A percentile compares a stretch with the other conserved stretches of the same genome.
Evolutionary conservation across 352 stramenopile genomes (phyloP).

Genomic region (Globisporangium lucens): DNA sequence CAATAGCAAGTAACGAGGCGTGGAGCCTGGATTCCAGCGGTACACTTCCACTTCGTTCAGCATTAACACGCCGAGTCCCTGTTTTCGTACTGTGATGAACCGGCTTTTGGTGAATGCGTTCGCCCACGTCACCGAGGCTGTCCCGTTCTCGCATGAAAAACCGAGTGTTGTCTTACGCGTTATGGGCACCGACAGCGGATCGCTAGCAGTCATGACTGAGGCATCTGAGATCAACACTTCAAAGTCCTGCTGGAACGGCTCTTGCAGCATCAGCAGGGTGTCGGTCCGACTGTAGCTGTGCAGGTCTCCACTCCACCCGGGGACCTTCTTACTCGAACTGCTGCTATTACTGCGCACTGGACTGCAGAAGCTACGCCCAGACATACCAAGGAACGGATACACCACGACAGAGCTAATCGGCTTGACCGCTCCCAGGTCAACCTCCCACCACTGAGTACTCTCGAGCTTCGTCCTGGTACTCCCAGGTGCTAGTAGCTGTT

Average conservation of each 20-base stretch:
- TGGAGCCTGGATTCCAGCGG: conserved; percentile 54
- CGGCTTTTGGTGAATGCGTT: conserved; percentile 38
- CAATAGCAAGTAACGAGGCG: conserved; percentile 43
- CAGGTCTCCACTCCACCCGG: conserved; percentile 39
- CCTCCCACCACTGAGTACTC: conserved; percentile 64
- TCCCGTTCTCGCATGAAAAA: conserved; percentile 50
- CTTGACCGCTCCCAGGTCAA: conserved; percentile 48
- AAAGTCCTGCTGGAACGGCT: conserved; percentile 56
- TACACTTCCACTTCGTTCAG: conserved; percentile 66
- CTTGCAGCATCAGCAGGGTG: conserved; percentile 32
- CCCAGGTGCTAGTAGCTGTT: conserved; percentile 22
- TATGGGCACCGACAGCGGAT: conserved; percentile 14
- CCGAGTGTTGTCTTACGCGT: conserved; percentile 26
- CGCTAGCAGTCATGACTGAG: conserved; percentile 20
- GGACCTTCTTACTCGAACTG: conserved; percentile 13
- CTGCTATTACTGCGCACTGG: background rate
- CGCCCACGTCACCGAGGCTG: conserved; percentile 31
- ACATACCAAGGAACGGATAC: conserved; percentile 46
- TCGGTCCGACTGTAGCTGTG: conserved; percentile 37
- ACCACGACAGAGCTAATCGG: conserved; percentile 47
- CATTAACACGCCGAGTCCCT: conserved; percentile 40
- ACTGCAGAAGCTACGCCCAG: conserved; percentile 34
- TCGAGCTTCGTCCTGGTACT: conserved; percentile 45
- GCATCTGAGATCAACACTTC: conserved; percentile 37
- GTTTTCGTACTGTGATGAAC: conserved; percentile 49